Conservation (phyloP, 1,284 basidiomycete species). For the Malassezia vespertilionis region DNA sequence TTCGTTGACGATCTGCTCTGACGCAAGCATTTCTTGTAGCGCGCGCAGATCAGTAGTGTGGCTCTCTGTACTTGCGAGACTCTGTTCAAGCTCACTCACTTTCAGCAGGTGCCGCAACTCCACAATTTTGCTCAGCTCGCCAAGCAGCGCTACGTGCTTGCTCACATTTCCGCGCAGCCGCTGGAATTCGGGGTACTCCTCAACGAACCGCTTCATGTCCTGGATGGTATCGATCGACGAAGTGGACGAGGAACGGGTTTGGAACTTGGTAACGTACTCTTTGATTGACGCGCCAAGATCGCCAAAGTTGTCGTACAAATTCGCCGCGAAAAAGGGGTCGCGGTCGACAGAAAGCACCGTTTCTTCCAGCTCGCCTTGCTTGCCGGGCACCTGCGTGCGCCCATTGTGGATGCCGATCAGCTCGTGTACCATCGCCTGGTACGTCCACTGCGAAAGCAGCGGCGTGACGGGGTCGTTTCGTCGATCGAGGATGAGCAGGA, state of each 20-base stretch:
- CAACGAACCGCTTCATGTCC: constrained; percentile 68
- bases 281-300: constrained; percentile 88
- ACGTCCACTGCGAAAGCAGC: constrained; percentile 95
- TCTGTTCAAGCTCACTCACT: constrained; percentile 90
- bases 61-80: constrained; percentile 79
- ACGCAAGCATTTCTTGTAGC: constrained; percentile 27
- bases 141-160: constrained; percentile 93
- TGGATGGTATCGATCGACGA: constrained; percentile 85
- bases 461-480: constrained; percentile 96
- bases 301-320: constrained; percentile 88
- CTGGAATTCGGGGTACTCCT: constrained; percentile 94
- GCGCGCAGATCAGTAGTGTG: constrained; percentile 67
- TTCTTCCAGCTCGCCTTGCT: constrained; percentile 56
- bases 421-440: constrained; percentile 99
- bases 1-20: constrained; percentile 62
- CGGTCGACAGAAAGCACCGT: constrained; percentile 82
- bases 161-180: constrained; percentile 94
- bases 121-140: constrained; percentile 83
- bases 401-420: constrained; percentile 87
- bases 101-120: constrained; percentile 65
- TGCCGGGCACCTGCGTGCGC: constrained; percentile 48
- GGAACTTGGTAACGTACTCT: constrained; percentile 87
- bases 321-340: constrained; percentile 86
- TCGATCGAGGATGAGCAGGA: constrained; percentile 61
- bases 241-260: constrained; percentile 62